Conservation (phyloP, 1,284 basidiomycete species). For the Cerrena zonata region DNA sequence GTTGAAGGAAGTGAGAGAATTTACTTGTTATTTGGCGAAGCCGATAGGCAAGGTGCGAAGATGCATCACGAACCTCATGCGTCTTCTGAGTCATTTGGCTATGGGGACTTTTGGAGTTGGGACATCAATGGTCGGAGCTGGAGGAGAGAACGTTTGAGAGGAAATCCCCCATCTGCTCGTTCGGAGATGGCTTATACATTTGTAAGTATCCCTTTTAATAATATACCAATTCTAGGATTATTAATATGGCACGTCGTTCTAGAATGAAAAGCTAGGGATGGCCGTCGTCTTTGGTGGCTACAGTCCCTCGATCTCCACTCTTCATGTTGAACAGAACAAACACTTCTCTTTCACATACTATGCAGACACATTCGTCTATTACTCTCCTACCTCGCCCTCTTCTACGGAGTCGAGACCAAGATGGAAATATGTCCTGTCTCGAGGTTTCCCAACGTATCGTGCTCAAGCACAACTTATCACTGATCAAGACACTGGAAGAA, state of each 20-base stretch:
- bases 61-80: conserved; percentile 23
- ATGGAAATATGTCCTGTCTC: conserved; percentile 29
- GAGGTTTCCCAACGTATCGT: conserved; percentile 32
- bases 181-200: conserved; percentile 34
- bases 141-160: conserved; percentile 32
- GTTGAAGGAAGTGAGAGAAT: conserved; percentile 18
- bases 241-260: neutral
- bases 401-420: conserved; percentile 6
- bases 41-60: conserved; percentile 26
- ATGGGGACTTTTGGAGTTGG: conserved; percentile 40
- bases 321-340: conserved; percentile 11
- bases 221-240: neutral
- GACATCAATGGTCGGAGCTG: conserved; percentile 30
- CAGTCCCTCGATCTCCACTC: conserved; percentile 28
- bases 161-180: conserved; percentile 35
- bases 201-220: conserved; percentile 20
- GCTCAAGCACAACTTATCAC: conserved; percentile 25
- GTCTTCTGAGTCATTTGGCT: conserved; percentile 20
- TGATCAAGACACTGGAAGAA: conserved; percentile 31
- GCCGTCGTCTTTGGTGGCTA: conserved; percentile 37
- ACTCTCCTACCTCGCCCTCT: conserved; percentile 12
- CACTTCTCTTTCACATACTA: conserved; percentile 31
- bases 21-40: conserved; percentile 34
- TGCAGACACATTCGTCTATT: conserved; percentile 32
- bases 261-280: conserved; percentile 32